Percentiles rank a stretch among this genome's conserved stretches.
Evolutionary conservation across 192 early-diverging fungal genomes (phyloP).

Genomic region (Diversispora eburnea): DNA sequence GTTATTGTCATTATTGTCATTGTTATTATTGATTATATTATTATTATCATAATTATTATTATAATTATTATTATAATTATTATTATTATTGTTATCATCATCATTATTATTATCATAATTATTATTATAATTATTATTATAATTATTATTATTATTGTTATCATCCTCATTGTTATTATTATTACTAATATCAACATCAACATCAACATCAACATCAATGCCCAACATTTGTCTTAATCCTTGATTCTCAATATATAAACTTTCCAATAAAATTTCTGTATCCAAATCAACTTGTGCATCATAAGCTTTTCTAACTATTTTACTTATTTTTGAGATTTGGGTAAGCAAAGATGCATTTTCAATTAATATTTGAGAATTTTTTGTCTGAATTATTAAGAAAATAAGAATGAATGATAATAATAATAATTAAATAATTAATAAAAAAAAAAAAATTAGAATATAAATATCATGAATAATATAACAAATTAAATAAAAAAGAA

Average conservation of each 20-base stretch:
- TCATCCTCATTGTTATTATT: too few relatives aligned
- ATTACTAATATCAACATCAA: neutral
- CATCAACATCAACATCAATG: neutral
- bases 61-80: too few relatives aligned
- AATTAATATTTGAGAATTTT: neutral
- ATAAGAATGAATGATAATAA: neutral
- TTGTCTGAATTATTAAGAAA: neutral
- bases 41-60: too few relatives aligned
- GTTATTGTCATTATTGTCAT: too few relatives aligned
- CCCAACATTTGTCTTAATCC: constrained; percentile 28
- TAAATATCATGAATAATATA: too few relatives aligned
- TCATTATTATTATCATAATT: too few relatives aligned
- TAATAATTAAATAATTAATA: neutral
- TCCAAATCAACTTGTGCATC: constrained; percentile 16
- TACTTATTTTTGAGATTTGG: constrained; percentile 6
- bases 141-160: too few relatives aligned
- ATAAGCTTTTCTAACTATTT: constrained; percentile 27
- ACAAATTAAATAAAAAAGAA: too few relatives aligned
- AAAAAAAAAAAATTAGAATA: neutral
- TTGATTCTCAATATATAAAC: constrained; percentile 28
- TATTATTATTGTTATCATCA: too few relatives aligned
- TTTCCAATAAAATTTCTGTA: constrained; percentile 25
- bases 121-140: too few relatives aligned
- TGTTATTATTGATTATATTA: too few relatives aligned
- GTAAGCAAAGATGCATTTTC: constrained; percentile 23